These are phyloP conservation scores for Cupressus sempervirens DNA, from an alignment of 75 land plant species.

Conservation along the genomic window DNA sequence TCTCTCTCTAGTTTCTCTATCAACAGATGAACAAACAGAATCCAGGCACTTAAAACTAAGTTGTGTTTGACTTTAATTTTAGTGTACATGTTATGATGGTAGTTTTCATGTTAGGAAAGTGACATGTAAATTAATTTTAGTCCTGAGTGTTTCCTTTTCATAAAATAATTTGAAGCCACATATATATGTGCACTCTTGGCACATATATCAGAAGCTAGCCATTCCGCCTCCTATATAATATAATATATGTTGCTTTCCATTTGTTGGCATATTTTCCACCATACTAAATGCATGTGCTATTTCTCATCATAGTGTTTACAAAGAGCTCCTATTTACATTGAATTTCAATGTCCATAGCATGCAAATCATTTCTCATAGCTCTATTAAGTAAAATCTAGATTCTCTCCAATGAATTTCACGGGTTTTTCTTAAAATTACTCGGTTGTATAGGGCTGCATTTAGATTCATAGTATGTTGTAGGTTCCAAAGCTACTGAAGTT, in stretches of 20 bases:
- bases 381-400: background rate
- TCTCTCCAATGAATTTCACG: background rate
- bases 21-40: no score
- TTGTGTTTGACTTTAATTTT: no score
- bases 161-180: no score
- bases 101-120: no score
- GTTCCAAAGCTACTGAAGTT: background rate
- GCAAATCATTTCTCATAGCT: background rate
- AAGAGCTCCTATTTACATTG: background rate
- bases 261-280: background rate
- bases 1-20: no score
- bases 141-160: no score
- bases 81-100: no score
- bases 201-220: background rate
- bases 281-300: background rate
- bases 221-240: background rate
- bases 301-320: background rate
- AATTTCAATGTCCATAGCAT: background rate
- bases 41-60: no score
- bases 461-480: background rate
- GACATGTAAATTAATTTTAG: no score
- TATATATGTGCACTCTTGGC: background rate
- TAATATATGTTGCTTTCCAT: background rate
- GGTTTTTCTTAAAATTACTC: background rate
- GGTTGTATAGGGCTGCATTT: background rate